Percentiles rank a stretch among this genome's conserved stretches.
Evolutionary conservation across 257 asterid species (phyloP).

Genomic region (Petunia secreta): DNA sequence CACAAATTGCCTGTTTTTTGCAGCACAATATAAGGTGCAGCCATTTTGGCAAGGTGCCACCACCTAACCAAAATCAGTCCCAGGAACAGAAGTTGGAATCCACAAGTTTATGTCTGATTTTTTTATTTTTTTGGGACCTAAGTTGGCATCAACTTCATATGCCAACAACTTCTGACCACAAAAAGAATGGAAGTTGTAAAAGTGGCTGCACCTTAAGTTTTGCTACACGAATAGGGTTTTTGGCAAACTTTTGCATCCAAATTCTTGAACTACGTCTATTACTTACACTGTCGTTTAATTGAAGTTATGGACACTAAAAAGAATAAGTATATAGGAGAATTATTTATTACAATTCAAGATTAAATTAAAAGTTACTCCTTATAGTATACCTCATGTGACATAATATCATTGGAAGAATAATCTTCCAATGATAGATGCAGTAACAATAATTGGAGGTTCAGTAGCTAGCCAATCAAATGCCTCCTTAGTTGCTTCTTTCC

Average conservation of each 20-base stretch:
- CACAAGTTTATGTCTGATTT: too few relatives aligned
- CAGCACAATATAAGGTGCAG: too few relatives aligned
- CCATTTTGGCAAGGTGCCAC: too few relatives aligned
- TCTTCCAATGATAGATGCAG: slow-evolving; percentile 34
- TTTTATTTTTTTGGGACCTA: too few relatives aligned
- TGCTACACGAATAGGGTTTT: too few relatives aligned
- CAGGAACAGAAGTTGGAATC: too few relatives aligned
- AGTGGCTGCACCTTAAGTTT: too few relatives aligned
- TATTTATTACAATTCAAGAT: not conserved
- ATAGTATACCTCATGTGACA: slow-evolving; percentile 32
- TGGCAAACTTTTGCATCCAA: not conserved
- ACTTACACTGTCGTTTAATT: not conserved
- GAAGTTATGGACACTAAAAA: not conserved
- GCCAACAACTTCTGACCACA: too few relatives aligned
- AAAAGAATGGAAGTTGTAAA: too few relatives aligned
- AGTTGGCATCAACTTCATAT: too few relatives aligned
- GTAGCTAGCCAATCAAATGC: slow-evolving; percentile 39
- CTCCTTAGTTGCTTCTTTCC: not conserved
- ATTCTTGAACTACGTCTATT: not conserved
- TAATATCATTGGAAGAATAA: slow-evolving; percentile 39
- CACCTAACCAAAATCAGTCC: too few relatives aligned
- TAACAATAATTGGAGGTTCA: slow-evolving; percentile 30
- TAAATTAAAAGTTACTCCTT: not conserved
- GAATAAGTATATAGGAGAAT: not conserved
- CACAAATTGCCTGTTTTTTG: too few relatives aligned